Evolutionary conservation across 345 rosid species (phyloP).

Genomic region (Odontarrhena argentea): DNA sequence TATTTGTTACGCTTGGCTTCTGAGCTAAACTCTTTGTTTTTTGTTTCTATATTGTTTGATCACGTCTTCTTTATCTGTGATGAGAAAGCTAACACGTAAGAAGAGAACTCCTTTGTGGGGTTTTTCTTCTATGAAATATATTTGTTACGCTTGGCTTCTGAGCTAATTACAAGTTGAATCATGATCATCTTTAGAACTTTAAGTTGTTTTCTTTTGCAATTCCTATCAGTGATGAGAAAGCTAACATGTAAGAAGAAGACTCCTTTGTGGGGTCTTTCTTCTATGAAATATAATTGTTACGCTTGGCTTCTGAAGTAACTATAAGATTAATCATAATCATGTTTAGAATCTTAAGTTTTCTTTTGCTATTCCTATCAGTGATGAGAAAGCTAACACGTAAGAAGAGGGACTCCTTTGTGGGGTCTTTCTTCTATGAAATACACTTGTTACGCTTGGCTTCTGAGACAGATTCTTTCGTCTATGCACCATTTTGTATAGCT

Average conservation of each 20-base stretch:
- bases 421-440: constrained; percentile 46
- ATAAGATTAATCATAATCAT: background rate
- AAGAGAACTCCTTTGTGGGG: background rate
- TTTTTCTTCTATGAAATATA: constrained; percentile 41
- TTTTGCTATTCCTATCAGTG: constrained; percentile 18
- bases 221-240: constrained; percentile 29
- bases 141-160: constrained; percentile 50
- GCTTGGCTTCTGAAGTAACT: constrained; percentile 53
- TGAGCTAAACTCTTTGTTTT: constrained; percentile 12
- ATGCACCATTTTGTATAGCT: background rate
- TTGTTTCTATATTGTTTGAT: background rate
- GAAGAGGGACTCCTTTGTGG: constrained; percentile 34
- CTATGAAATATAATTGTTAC: constrained; percentile 49
- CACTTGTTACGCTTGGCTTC: constrained; percentile 65
- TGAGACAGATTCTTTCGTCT: constrained; percentile 34
- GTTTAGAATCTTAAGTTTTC: background rate
- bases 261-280: constrained; percentile 28
- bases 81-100: constrained; percentile 9
- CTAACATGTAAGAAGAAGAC: constrained; percentile 44
- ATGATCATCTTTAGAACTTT: too few species aligned
- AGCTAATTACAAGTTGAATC: constrained; percentile 5
- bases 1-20: constrained; percentile 46
- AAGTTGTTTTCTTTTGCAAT: background rate
- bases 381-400: constrained; percentile 51
- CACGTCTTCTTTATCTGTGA: background rate